Percentiles rank a stretch among this genome's conserved stretches.
phyloP scores from a whole-genome alignment of 495 filamentous ascomycete genomes.

The Xeromyces bisporus region DNA sequence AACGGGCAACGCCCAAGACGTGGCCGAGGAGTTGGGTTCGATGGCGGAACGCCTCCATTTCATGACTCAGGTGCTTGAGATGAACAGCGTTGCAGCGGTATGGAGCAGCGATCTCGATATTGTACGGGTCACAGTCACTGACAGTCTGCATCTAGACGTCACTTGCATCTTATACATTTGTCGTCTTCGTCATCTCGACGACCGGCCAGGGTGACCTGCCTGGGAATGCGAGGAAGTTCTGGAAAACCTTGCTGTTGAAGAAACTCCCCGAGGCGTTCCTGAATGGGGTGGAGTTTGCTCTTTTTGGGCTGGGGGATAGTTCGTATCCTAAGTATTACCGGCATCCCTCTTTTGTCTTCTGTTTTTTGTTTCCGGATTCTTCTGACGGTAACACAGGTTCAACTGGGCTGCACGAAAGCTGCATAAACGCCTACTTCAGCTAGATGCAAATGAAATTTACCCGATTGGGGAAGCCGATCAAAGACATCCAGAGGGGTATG shows the following conservation, averaged over 20 bases:
- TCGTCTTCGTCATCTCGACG: slow-evolving; percentile 71
- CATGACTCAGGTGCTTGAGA: slow-evolving; percentile 48
- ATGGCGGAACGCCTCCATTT: slow-evolving; percentile 62
- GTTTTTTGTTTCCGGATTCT: background rate
- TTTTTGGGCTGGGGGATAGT: slow-evolving; percentile 86
- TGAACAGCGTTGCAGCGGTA: slow-evolving; percentile 64
- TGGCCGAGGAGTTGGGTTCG: slow-evolving; percentile 66
- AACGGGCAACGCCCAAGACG: slow-evolving; percentile 81
- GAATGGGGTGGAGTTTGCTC: slow-evolving; percentile 48
- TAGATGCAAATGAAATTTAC: slow-evolving; percentile 66
- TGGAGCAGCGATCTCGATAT: no score
- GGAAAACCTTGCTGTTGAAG: slow-evolving; percentile 66
- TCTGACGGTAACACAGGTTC: slow-evolving; percentile 38
- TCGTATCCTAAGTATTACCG: slow-evolving; percentile 85
- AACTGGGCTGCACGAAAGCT: slow-evolving; percentile 88
- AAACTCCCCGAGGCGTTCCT: slow-evolving; percentile 59
- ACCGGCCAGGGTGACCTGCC: slow-evolving; percentile 93
- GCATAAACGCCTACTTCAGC: slow-evolving; percentile 65
- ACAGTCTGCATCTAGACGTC: slow-evolving; percentile 15
- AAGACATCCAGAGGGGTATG: slow-evolving; percentile 79
- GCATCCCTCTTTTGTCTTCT: slow-evolving; percentile 1
- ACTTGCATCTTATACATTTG: slow-evolving; percentile 37
- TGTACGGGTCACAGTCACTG: no score
- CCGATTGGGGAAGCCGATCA: slow-evolving; percentile 78
- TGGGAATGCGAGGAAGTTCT: slow-evolving; percentile 59